A percentile compares a stretch with the other conserved stretches of the same genome.
Conservation (phyloP, 345 rosid species). For the Adansonia digitata region DNA sequence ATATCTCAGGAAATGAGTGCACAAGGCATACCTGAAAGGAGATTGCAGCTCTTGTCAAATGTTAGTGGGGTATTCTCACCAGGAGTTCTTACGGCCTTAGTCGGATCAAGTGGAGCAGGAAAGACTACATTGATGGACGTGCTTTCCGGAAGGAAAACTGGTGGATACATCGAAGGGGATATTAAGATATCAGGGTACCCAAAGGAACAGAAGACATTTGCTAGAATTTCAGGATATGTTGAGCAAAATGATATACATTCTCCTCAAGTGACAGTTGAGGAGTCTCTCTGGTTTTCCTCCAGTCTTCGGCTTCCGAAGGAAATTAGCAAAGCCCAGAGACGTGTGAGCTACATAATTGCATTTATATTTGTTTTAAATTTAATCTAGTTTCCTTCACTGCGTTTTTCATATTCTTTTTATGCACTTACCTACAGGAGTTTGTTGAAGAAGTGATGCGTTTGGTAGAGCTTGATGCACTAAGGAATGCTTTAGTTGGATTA, state of each 20-base stretch:
- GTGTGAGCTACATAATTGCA: slow-evolving; percentile 32
- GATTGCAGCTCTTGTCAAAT: slow-evolving; percentile 60
- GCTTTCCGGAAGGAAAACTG: slow-evolving; percentile 91
- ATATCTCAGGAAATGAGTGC: slow-evolving; percentile 62
- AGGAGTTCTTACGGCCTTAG: slow-evolving; percentile 89
- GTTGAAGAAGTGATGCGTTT: slow-evolving; percentile 91
- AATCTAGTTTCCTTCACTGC: neutral
- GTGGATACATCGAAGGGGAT: slow-evolving; percentile 86
- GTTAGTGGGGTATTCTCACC: slow-evolving; percentile 96
- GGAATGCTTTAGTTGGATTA: slow-evolving; percentile 79
- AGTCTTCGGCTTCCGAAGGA: slow-evolving; percentile 79
- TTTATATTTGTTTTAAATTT: slow-evolving; percentile 6
- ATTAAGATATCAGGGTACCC: slow-evolving; percentile 74
- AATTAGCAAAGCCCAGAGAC: slow-evolving; percentile 53
- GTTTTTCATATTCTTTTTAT: slow-evolving; percentile 4
- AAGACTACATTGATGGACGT: slow-evolving; percentile 98
- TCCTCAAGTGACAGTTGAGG: slow-evolving; percentile 93
- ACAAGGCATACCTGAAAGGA: slow-evolving; percentile 67
- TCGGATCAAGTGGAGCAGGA: slow-evolving; percentile 96
- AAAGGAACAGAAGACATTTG: slow-evolving; percentile 79
- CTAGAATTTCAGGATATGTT: slow-evolving; percentile 90
- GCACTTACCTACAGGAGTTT: slow-evolving; percentile 57
- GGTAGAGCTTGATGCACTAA: slow-evolving; percentile 71
- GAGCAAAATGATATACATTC: slow-evolving; percentile 97
- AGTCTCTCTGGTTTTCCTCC: slow-evolving; percentile 85